phyloP scores from a whole-genome alignment of 495 filamentous ascomycete species.

The Neurospora tetraspora region DNA sequence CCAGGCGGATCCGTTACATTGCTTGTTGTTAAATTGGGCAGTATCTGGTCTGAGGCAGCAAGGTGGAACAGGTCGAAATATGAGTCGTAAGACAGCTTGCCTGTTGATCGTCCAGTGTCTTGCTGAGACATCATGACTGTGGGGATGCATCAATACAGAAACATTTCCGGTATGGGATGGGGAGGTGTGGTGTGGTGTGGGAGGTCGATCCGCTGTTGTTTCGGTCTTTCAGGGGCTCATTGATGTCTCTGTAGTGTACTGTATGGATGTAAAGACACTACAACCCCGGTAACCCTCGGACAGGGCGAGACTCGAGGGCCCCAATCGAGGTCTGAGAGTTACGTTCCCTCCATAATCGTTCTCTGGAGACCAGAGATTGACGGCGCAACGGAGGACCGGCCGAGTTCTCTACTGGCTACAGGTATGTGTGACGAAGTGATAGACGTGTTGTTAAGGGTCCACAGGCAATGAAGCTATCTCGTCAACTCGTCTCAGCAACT shows the following conservation, averaged over 20 bases:
- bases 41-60: neutral
- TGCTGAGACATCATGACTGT: neutral
- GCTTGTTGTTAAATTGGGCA: neutral
- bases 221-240: neutral
- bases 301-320: neutral
- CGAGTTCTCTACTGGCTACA: neutral
- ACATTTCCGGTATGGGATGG: neutral
- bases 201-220: neutral
- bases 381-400: neutral
- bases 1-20: neutral
- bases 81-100: neutral
- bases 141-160: neutral
- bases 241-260: neutral
- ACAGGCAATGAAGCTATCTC: neutral
- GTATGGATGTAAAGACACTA: neutral
- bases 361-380: neutral
- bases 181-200: neutral
- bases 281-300: neutral
- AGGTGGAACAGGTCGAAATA: neutral
- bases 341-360: neutral
- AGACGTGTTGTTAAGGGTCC: neutral
- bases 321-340: neutral
- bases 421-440: neutral
- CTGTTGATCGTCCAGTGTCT: neutral
- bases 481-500: neutral